A percentile compares a stretch with the other conserved stretches of the same genome.
phyloP scores from a whole-genome alignment of 176 grass and related monocot species.

The Aegilops bicornis region DNA sequence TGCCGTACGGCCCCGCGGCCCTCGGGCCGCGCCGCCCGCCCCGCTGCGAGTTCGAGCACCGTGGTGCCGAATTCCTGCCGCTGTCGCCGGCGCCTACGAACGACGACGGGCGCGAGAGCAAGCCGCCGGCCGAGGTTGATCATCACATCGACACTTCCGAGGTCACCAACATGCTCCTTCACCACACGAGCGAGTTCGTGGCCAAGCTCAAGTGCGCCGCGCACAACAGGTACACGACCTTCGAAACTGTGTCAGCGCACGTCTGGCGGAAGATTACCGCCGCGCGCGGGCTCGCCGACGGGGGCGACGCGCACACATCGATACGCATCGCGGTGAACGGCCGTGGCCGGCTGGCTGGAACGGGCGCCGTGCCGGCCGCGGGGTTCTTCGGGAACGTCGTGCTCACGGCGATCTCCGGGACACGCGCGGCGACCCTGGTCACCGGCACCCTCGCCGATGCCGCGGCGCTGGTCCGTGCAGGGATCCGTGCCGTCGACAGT shows the following conservation, averaged over 20 bases:
- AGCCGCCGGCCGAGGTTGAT: not conserved
- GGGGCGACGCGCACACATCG: conserved; percentile 10
- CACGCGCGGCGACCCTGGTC: not conserved
- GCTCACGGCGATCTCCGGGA: conserved; percentile 34
- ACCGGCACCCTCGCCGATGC: conserved; percentile 10
- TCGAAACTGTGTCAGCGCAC: conserved; percentile 51
- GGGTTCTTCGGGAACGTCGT: conserved; percentile 56
- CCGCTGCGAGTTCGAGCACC: conserved; percentile 48
- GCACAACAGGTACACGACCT: conserved; percentile 43
- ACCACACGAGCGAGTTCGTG: conserved; percentile 37
- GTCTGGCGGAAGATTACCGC: conserved; percentile 56
- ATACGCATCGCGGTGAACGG: conserved; percentile 48
- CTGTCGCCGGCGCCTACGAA: too few species aligned
- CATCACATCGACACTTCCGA: not conserved
- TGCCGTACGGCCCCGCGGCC: conserved; percentile 22
- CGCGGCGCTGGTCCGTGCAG: conserved; percentile 31
- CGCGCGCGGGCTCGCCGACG: conserved; percentile 22
- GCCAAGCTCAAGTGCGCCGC: conserved; percentile 28
- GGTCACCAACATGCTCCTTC: conserved; percentile 42
- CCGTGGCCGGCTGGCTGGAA: conserved; percentile 14
- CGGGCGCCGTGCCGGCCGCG: not conserved
- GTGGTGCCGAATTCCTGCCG: conserved; percentile 43
- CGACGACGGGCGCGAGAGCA: not conserved
- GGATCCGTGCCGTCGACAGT: conserved; percentile 9
- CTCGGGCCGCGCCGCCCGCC: conserved; percentile 39